Evolutionary conservation across 495 filamentous ascomycete species (phyloP), one percentile per base, ranked within the genome.

Genomic region (Hypoxylon intermedium): DNA sequence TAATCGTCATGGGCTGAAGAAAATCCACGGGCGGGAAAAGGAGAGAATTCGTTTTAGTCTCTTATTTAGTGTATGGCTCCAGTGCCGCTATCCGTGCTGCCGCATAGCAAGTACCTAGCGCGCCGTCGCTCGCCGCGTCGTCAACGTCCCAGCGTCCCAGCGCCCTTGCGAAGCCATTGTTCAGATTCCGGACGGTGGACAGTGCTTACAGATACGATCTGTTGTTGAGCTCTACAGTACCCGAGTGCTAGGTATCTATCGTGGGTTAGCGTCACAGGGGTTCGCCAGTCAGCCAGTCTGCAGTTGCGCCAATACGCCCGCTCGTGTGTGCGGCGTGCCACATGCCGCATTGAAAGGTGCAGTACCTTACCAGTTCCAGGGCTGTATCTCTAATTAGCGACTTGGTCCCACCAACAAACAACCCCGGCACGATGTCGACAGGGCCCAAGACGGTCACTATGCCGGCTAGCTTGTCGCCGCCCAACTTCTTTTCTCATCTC

Each of bases 351-450:
- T n/a, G n/a, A n/a, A n/a, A n/a, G n/a, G n/a, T n/a, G n/a, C n/a
- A n/a, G n/a, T n/a, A n/a, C n/a, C n/a, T n/a, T n/a, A n/a, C 24
- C 24, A 26, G 3, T 36, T 38, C 44, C 56, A 53, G 34, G 41
- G 34, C 23, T 46, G 34, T 52, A 55, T 47, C 55, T 60, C 38
- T 60, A 65, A n/a, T n/a, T n/a, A 56, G 56, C 56, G 62, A 41
- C 50, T 60, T 60, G 56, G 62, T 65, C 56, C 56, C 56, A 65
- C 56, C 56, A 51, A 65, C 62, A 53, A 33, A 53, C 44, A 41
- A 28, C 56, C 59, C 52, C 45, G 33, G 33, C 42, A 44, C 47
- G 62, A 65, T 60, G 62, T 65, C 46, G 46, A 65, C 62, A 65
- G 56, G 62, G 62, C 57, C 56, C 40, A 47, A 65, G 56, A 65